Conservation (phyloP, 768 basidiomycete genomes). For the Phylloporus scabripes region DNA sequence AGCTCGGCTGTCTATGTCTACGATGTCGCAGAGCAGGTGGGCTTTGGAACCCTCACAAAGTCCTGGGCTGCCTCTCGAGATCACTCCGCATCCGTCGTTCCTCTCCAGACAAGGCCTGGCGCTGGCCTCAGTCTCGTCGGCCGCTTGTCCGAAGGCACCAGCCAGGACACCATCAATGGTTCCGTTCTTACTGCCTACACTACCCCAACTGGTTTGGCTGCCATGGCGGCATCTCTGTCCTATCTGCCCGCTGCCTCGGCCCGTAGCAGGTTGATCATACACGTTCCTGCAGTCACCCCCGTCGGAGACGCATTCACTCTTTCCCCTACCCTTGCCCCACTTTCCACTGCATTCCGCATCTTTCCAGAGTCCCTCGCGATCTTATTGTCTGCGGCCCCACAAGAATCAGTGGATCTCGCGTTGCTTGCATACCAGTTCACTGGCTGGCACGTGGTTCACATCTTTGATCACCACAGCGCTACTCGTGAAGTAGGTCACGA, state of each 20-base stretch:
- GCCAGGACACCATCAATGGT: slow-evolving; percentile 54
- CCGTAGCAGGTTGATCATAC: slow-evolving; percentile 68
- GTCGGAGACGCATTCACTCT: slow-evolving; percentile 62
- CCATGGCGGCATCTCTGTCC: slow-evolving; percentile 77
- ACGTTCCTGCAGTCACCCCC: slow-evolving; percentile 72
- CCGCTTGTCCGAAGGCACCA: slow-evolving; percentile 73
- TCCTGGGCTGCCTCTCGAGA: slow-evolving; percentile 47
- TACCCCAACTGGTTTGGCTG: slow-evolving; percentile 74
- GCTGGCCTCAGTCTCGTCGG: slow-evolving; percentile 79
- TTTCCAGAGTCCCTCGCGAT: slow-evolving; percentile 65
- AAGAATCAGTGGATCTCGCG: slow-evolving; percentile 76
- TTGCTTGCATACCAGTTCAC: slow-evolving; percentile 67
- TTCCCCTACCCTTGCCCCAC: slow-evolving; percentile 68
- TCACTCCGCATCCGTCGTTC: slow-evolving; percentile 50
- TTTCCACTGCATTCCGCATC: slow-evolving; percentile 53
- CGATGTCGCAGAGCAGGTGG: slow-evolving; percentile 79
- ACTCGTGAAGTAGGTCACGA: slow-evolving; percentile 69
- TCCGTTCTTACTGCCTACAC: slow-evolving; percentile 74
- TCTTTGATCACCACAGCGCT: slow-evolving; percentile 84
- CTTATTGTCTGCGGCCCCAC: slow-evolving; percentile 77
- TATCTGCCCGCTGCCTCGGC: slow-evolving; percentile 60
- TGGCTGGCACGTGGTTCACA: slow-evolving; percentile 69
- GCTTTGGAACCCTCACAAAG: slow-evolving; percentile 70
- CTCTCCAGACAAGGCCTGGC: slow-evolving; percentile 78
- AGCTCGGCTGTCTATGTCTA: slow-evolving; percentile 75